These are phyloP conservation scores for Aurifilum marmelostoma DNA, from an alignment of 2,329 filamentous ascomycete genomes.

Conservation along the genomic window DNA sequence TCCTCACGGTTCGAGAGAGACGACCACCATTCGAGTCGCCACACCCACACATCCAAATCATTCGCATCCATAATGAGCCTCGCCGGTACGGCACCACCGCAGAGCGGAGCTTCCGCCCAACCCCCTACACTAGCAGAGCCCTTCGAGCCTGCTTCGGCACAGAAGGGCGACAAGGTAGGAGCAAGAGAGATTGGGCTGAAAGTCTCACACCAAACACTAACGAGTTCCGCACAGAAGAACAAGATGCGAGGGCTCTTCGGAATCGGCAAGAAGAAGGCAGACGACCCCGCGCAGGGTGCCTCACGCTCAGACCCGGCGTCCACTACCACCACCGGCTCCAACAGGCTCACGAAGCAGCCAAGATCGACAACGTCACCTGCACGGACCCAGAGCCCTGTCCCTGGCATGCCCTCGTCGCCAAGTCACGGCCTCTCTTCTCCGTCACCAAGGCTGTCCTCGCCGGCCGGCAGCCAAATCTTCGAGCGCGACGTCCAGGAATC, in stretches of 20 bases:
- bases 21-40: slow-evolving; percentile 9
- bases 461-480: slow-evolving; percentile 82
- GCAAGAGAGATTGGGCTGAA: slow-evolving; percentile 35
- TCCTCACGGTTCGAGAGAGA: slow-evolving; percentile 10
- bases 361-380: slow-evolving; percentile 40
- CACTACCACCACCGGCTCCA: slow-evolving; percentile 38
- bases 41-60: slow-evolving; percentile 1
- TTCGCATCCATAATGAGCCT: slow-evolving; percentile 35
- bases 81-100: slow-evolving; percentile 33
- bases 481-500: slow-evolving; percentile 93
- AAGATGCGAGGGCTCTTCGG: slow-evolving; percentile 64
- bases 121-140: slow-evolving; percentile 36
- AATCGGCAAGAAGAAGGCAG: slow-evolving; percentile 64
- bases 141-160: slow-evolving; percentile 30
- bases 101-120: slow-evolving; percentile 36
- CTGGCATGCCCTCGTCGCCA: slow-evolving; percentile 64
- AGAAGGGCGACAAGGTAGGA: slow-evolving; percentile 40
- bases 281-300: slow-evolving; percentile 46
- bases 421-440: slow-evolving; percentile 63
- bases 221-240: slow-evolving; percentile 38
- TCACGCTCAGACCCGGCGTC: slow-evolving; percentile 38
- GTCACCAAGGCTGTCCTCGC: slow-evolving; percentile 77
- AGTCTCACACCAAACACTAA: slow-evolving; percentile 36
- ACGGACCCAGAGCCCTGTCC: slow-evolving; percentile 40
- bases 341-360: slow-evolving; percentile 33